Conservation (phyloP, 176 grass and related monocot species). For the Carex cristatella region DNA sequence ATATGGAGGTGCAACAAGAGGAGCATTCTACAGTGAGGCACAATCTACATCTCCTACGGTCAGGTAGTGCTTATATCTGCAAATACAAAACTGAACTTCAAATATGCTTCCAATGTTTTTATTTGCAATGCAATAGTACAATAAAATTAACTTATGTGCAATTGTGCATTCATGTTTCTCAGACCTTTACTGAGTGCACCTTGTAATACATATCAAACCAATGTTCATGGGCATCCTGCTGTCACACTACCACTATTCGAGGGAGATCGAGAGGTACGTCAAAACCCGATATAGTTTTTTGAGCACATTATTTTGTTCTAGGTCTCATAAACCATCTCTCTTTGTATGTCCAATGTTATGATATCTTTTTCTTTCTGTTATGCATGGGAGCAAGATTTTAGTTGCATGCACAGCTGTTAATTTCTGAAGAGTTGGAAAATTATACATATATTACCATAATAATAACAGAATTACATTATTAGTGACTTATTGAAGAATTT, state of each 20-base stretch:
- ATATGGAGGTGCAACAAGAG: conserved; percentile 1
- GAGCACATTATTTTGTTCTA: neutral
- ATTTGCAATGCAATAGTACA: conserved; percentile 7
- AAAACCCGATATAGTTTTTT: neutral
- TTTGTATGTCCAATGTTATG: neutral
- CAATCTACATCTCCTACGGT: neutral
- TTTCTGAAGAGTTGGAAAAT: neutral
- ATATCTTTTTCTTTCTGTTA: neutral
- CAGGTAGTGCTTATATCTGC: neutral
- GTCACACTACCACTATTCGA: conserved; percentile 21
- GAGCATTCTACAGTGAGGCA: conserved; percentile 6
- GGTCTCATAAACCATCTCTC: neutral
- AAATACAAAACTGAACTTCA: neutral
- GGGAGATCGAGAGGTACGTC: conserved; percentile 15
- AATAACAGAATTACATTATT: neutral
- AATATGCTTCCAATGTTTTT: conserved; percentile 6
- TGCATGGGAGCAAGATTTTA: neutral
- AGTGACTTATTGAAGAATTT: neutral
- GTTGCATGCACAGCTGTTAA: neutral
- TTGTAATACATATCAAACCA: conserved; percentile 8
- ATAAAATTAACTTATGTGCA: neutral
- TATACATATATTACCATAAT: neutral
- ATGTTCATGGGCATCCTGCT: neutral
- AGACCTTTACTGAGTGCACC: conserved; percentile 13
- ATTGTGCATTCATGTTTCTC: neutral